Percentiles rank a stretch among this genome's conserved stretches.
phyloP scores from a whole-genome alignment of 2,329 filamentous ascomycete species.

The Apiospora saccharicola region DNA sequence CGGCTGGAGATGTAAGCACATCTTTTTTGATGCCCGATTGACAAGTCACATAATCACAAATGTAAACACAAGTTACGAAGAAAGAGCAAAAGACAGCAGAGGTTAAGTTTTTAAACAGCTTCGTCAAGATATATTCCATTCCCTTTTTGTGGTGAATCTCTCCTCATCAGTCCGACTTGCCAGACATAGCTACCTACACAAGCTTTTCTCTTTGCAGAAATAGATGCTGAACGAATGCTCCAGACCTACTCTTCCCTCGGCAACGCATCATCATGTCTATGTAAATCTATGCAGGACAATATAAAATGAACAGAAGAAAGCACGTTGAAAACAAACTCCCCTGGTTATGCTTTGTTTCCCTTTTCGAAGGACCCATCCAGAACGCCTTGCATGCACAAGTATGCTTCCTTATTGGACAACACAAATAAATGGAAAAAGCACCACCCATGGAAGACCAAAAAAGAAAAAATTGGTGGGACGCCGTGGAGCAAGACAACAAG shows the following conservation, averaged over 20 bases:
- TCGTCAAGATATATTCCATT: slow-evolving; percentile 10
- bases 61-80: not conserved
- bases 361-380: slow-evolving; percentile 15
- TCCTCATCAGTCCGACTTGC: not conserved
- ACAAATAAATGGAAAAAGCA: slow-evolving; percentile 10
- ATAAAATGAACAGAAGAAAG: not conserved
- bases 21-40: no score
- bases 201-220: not conserved
- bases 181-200: slow-evolving; percentile 11
- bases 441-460: not conserved
- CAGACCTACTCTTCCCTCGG: not conserved
- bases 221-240: slow-evolving; percentile 9
- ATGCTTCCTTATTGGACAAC: slow-evolving; percentile 22
- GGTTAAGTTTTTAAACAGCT: not conserved
- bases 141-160: not conserved
- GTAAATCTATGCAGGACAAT: slow-evolving; percentile 14
- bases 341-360: slow-evolving; percentile 7
- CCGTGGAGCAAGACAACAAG: not conserved
- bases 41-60: not conserved
- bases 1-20: no score
- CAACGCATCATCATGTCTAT: not conserved
- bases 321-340: not conserved
- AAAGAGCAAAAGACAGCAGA: not conserved
- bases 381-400: slow-evolving; percentile 18
- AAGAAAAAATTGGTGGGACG: slow-evolving; percentile 1